Percentiles rank a stretch among this genome's conserved stretches.
Evolutionary conservation across 331 rosid genomes (phyloP).

Genomic region (Malus hybrid): DNA sequence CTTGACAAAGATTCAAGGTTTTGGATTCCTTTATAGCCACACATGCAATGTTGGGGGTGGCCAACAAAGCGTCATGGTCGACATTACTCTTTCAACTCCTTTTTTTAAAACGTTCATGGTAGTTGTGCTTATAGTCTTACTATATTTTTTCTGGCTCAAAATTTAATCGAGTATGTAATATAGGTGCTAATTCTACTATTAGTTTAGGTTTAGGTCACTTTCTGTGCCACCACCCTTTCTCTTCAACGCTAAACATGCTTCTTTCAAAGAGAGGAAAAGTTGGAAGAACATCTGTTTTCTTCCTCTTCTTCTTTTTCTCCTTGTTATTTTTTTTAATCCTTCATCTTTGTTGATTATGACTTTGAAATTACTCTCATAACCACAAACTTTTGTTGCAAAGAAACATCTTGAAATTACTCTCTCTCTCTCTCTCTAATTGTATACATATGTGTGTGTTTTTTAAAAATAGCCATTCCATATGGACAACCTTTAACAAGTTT

Average conservation of each 20-base stretch:
- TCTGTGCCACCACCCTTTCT: neutral
- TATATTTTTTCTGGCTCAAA: neutral
- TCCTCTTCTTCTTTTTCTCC: neutral
- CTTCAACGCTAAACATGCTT: neutral
- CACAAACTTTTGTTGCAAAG: neutral
- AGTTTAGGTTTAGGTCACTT: neutral
- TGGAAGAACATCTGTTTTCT: neutral
- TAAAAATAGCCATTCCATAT: neutral
- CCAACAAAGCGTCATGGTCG: neutral
- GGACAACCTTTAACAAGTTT: neutral
- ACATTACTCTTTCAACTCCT: constrained; percentile 1
- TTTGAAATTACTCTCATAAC: neutral
- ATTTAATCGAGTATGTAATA: neutral
- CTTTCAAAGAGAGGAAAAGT: neutral
- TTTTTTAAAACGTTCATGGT: neutral
- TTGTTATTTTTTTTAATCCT: neutral
- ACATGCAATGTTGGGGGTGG: neutral
- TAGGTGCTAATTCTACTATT: too few species aligned
- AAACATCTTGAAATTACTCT: neutral
- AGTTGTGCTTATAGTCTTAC: neutral
- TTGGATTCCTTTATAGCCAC: constrained; percentile 1
- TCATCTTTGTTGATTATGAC: neutral
- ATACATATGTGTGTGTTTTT: neutral
- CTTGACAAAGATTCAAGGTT: constrained; percentile 4
- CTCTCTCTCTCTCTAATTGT: neutral